A percentile compares a stretch with the other conserved stretches of the same genome.
phyloP scores from a whole-genome alignment of 2,329 filamentous ascomycete species.

The Diplodia corticola region DNA sequence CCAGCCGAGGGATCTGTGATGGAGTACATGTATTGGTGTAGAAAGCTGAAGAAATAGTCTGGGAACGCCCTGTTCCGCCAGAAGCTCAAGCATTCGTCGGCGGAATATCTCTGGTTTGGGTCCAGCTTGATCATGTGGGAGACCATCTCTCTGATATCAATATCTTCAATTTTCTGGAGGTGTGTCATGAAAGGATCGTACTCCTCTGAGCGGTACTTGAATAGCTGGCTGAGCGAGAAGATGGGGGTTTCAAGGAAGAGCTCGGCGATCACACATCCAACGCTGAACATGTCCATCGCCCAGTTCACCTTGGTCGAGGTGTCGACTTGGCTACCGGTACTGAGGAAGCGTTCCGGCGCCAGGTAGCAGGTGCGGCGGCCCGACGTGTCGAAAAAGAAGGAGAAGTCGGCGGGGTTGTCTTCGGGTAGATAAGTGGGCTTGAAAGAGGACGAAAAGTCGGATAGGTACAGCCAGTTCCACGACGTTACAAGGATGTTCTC shows the following conservation, averaged over 20 bases:
- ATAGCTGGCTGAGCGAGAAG: slow-evolving; percentile 96
- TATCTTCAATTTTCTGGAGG: slow-evolving; percentile 82
- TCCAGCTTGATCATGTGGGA: slow-evolving; percentile 95
- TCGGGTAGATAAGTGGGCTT: slow-evolving; percentile 93
- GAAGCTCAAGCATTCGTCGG: slow-evolving; percentile 89
- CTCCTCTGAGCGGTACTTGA: slow-evolving; percentile 88
- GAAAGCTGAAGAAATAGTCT: slow-evolving; percentile 93
- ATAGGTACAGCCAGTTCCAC: slow-evolving; percentile 98
- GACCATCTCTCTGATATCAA: slow-evolving; percentile 83
- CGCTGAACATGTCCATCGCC: slow-evolving; percentile 99
- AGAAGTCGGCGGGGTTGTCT: slow-evolving; percentile 96
- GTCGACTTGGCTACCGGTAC: slow-evolving; percentile 65
- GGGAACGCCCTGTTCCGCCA: slow-evolving; percentile 93
- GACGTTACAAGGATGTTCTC: slow-evolving; percentile 96
- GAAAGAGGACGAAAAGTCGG: slow-evolving; percentile 95
- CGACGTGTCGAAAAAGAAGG: slow-evolving; percentile 95
- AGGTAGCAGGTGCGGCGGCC: slow-evolving; percentile 91
- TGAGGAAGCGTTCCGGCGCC: slow-evolving; percentile 87
- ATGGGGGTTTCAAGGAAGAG: slow-evolving; percentile 92
- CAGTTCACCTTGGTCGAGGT: slow-evolving; percentile 68
- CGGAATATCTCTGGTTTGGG: slow-evolving; percentile 86
- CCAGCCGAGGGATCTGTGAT: slow-evolving; percentile 89
- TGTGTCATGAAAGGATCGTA: slow-evolving; percentile 84
- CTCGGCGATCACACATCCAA: slow-evolving; percentile 94
- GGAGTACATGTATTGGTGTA: slow-evolving; percentile 96